Base-by-base conservation (phyloP, 129 eudicot species). In the Flaveria ramosissima region DNA sequence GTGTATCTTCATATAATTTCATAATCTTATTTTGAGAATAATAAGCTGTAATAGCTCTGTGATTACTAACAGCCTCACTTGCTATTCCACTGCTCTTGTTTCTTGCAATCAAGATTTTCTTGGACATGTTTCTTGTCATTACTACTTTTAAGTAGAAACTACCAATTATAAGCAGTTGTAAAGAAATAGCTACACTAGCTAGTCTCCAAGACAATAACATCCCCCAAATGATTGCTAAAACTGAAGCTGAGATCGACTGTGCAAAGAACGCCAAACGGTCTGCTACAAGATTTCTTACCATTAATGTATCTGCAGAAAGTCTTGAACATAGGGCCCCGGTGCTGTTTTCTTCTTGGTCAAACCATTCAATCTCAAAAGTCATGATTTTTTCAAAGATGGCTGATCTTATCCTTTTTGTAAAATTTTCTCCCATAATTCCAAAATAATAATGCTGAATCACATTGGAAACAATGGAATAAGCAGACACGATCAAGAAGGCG, bases 81-180 rank as follows among this genome's bases (percentile, higher is more conserved):
- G 85, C 85, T n/a, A 82, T 53, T n/a, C 81, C 73, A 21, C 78
- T 82, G 75, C 82, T 77, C 66, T 70, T 76, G 48, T 82, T 72
- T 36, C 79, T 77, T 3, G 78, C 85, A 42, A 45, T 30, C 72
- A 47, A 45, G 46, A 82, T 68, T 41, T 82, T 82, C 77, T 77
- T 77, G 9, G 74, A 76, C 71, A 82, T 77, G n/a, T 59, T 68
- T 32, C 78, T 64, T 64, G 81, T 72, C 55, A 53, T 51, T 41
- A 82, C 83, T 8, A 50, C 3, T 72, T 79, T 77, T 27, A 74
- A 30, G 41, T 81, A 81, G 55, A 81, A 81, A 45, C 79, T 74
- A 17, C 64, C 76, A 10, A 81, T 71, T 9, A 70, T 81, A 20
- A 81, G 60, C 46, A 77, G 77, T 75, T 81, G 84, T 24, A 81